Evolutionary conservation across 2,329 filamentous ascomycete species (phyloP).

Genomic region (Nigrograna mackinnonii): DNA sequence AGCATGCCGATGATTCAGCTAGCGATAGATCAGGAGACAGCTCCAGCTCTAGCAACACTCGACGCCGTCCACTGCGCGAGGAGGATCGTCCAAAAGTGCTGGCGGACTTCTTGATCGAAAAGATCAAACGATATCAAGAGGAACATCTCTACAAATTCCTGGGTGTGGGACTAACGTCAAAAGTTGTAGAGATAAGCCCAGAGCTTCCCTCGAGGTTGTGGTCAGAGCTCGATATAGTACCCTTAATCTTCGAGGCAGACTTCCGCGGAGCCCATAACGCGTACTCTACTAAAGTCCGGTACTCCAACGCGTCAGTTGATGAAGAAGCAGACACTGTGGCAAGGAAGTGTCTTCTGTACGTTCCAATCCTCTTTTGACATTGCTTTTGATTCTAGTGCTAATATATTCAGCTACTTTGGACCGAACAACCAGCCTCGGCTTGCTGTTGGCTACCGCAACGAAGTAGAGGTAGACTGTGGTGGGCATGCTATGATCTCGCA

Average conservation of each 20-base stretch:
- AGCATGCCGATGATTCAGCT: too few relatives aligned
- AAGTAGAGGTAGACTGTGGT: slow-evolving; percentile 71
- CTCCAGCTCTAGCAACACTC: too few relatives aligned
- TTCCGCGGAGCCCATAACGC: slow-evolving; percentile 1
- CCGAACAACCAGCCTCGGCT: slow-evolving; percentile 72
- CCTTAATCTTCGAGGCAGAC: slow-evolving; percentile 59
- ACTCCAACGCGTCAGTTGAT: slow-evolving; percentile 66
- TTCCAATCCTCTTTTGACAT: too few relatives aligned
- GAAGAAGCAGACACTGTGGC: slow-evolving; percentile 83
- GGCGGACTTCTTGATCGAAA: slow-evolving; percentile 62
- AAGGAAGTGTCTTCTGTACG: slow-evolving; percentile 74
- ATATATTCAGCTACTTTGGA: slow-evolving; percentile 60
- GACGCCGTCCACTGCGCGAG: slow-evolving; percentile 12
- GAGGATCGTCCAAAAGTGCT: slow-evolving; percentile 35
- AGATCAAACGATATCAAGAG: slow-evolving; percentile 63
- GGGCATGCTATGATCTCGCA: slow-evolving; percentile 66
- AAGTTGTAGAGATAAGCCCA: slow-evolving; percentile 64
- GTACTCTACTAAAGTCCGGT: too few relatives aligned
- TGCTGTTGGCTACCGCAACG: slow-evolving; percentile 66
- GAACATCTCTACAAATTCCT: slow-evolving; percentile 74
- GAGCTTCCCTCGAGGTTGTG: slow-evolving; percentile 71
- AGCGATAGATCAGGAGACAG: too few relatives aligned
- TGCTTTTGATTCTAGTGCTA: too few relatives aligned
- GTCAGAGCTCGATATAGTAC: slow-evolving; percentile 76
- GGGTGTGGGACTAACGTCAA: slow-evolving; percentile 69